A percentile compares a stretch with the other conserved stretches of the same genome.
Conservation (phyloP, 2,329 filamentous ascomycete genomes). For the Cercospora zeina region DNA sequence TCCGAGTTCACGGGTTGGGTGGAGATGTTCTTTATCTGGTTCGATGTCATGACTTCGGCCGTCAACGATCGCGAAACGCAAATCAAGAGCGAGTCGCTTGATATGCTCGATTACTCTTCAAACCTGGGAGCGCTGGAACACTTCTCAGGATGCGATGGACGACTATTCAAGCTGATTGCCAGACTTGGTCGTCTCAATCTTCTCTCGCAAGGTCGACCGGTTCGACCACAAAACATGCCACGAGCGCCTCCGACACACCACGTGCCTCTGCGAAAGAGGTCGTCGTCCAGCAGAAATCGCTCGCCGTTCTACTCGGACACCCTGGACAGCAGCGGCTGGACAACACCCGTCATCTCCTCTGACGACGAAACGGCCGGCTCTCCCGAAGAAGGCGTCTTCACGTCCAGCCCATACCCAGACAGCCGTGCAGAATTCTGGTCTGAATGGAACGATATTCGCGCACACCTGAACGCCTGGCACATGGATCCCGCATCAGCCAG, state of each 20-base stretch:
- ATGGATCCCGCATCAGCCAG: slow-evolving; percentile 56
- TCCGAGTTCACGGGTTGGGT: slow-evolving; percentile 79
- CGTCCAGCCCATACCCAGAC: slow-evolving; percentile 44
- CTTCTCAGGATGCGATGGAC: slow-evolving; percentile 80
- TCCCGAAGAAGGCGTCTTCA: slow-evolving; percentile 39
- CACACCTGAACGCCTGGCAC: slow-evolving; percentile 77
- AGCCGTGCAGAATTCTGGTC: slow-evolving; percentile 67
- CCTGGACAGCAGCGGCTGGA: slow-evolving; percentile 69
- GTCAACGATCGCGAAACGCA: slow-evolving; percentile 91
- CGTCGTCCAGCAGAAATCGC: slow-evolving; percentile 17
- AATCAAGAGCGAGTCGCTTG: slow-evolving; percentile 63
- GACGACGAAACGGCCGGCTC: slow-evolving; percentile 41
- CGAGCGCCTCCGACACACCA: slow-evolving; percentile 15
- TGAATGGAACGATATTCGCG: slow-evolving; percentile 80
- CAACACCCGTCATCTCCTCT: slow-evolving; percentile 43
- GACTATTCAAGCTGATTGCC: slow-evolving; percentile 82
- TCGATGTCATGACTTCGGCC: slow-evolving; percentile 87
- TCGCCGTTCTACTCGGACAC: slow-evolving; percentile 53
- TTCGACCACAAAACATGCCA: slow-evolving; percentile 31
- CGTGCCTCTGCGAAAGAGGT: slow-evolving; percentile 13
- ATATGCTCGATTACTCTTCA: slow-evolving; percentile 63
- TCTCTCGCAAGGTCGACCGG: slow-evolving; percentile 67
- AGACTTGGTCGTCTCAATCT: slow-evolving; percentile 82
- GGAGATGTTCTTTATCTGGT: slow-evolving; percentile 89
- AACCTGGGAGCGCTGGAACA: slow-evolving; percentile 78